Base-by-base conservation (phyloP, 345 rosid genomes). In the Tarenaya hassleriana region DNA sequence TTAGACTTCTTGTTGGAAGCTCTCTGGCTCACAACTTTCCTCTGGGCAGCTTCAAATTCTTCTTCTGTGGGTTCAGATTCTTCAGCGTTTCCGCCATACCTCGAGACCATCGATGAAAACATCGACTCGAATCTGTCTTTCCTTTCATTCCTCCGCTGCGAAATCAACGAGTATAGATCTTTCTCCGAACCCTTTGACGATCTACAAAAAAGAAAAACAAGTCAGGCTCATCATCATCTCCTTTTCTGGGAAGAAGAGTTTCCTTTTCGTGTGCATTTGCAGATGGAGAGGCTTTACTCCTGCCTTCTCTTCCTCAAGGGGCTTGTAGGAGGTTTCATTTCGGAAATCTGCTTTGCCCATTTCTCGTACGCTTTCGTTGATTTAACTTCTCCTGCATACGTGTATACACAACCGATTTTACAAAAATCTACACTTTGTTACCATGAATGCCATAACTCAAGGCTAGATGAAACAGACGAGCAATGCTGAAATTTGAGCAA, bases 11-110 rank as follows among this genome's bases (percentile, higher is more conserved):
- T 78, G n/a, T n/a, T n/a, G n/a, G n/a, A n/a, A n/a, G n/a, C n/a
- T 69, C 70, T 80, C 3, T 60, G 47, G 63, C 69, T 63, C 42
- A 80, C 89, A 15, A 86, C 47, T 75, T 76, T 88, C 65, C 67
- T 82, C 77, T 63, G 71, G 7, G 88, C 77, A 69, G 97, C 95
- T 79, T 88, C 92, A 20, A 94, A 88, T 60, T 94, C 89, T 81
- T 86, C 97, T 33, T 94, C 95, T 11, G 77, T 78, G 6, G 83
- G 95, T 64, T 86, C 97, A 7, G 81, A 56, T 14, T 58, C n/a
- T n/a, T n/a, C 58, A 32, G 69, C 70, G 24, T 33, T 57, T 19
- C 80, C 78, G 10, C 95, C 95, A 46, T 88, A 94, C 52, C 73
- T 88, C 51, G 86, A 68, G 42, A 78, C 61, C 41, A 88, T 55